phyloP scores from a whole-genome alignment of 169 alveolate species.

The Fabrea salina region DNA sequence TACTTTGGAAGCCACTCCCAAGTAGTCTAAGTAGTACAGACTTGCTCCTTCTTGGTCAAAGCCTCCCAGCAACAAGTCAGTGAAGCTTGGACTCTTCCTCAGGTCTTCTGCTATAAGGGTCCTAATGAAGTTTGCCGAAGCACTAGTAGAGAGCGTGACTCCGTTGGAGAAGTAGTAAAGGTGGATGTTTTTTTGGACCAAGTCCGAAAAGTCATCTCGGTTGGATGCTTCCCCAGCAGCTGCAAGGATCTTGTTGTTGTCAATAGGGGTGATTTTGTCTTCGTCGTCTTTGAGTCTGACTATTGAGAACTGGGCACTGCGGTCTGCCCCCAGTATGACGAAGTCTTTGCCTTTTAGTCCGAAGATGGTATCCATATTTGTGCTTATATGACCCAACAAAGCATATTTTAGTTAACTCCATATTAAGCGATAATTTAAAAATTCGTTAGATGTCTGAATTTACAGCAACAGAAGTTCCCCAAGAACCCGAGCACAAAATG shows the following conservation, averaged over 20 bases:
- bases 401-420: too few relatives aligned
- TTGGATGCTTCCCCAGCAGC: conserved; percentile 63
- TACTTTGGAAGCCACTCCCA: conserved; percentile 57
- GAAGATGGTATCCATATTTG: conserved; percentile 30
- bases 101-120: conserved; percentile 61
- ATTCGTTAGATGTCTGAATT: too few relatives aligned
- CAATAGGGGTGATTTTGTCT: conserved; percentile 51
- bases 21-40: conserved; percentile 70
- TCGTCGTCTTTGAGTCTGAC: conserved; percentile 42
- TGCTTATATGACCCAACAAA: not conserved
- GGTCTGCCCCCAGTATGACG: conserved; percentile 26
- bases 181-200: conserved; percentile 31
- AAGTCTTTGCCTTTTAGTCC: conserved; percentile 32
- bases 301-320: not conserved
- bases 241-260: conserved; percentile 52
- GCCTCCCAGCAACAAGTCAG: conserved; percentile 62
- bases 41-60: conserved; percentile 49
- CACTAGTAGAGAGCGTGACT: conserved; percentile 35
- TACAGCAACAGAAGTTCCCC: too few relatives aligned
- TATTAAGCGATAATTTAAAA: too few relatives aligned
- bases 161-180: conserved; percentile 12
- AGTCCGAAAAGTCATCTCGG: conserved; percentile 23
- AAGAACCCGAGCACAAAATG: too few relatives aligned
- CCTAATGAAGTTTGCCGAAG: conserved; percentile 50
- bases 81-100: conserved; percentile 56